phyloP scores from a whole-genome alignment of 768 basidiomycete genomes.

The Tylopilus sp. region DNA sequence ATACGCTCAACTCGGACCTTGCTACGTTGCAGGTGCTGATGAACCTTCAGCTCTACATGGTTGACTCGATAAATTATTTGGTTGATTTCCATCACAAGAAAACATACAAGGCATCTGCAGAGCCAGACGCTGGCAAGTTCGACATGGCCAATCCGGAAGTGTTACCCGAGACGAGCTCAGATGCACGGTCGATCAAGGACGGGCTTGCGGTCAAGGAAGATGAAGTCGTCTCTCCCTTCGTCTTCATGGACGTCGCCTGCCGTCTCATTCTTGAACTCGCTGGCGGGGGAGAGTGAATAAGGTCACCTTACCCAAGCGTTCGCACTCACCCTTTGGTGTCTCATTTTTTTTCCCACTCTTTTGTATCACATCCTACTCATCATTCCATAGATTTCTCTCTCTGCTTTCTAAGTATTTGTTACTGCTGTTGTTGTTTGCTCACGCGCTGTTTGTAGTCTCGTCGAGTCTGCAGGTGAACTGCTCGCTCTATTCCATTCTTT shows the following conservation, averaged over 20 bases:
- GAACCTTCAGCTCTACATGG: constrained; percentile 97
- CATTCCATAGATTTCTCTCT: constrained; percentile 14
- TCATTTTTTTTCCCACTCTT: background rate
- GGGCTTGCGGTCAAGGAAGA: constrained; percentile 43
- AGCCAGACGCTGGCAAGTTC: constrained; percentile 65
- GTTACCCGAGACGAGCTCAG: constrained; percentile 48
- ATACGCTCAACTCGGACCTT: background rate
- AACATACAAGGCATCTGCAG: constrained; percentile 74
- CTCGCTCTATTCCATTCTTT: background rate
- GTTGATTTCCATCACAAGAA: constrained; percentile 99
- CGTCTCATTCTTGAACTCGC: constrained; percentile 92
- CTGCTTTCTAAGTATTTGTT: constrained; percentile 6
- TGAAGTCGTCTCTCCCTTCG: constrained; percentile 79
- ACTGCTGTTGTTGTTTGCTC: constrained; percentile 12
- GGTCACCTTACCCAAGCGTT: too few species aligned
- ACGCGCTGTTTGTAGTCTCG: constrained; percentile 7
- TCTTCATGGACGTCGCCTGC: constrained; percentile 97
- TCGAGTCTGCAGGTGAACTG: background rate
- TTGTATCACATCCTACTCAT: constrained; percentile 6
- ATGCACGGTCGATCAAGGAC: constrained; percentile 56
- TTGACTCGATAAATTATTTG: constrained; percentile 93
- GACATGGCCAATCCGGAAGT: constrained; percentile 49
- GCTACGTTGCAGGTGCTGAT: constrained; percentile 67
- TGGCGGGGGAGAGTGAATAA: constrained; percentile 48
- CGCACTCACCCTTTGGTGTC: background rate